Evolutionary conservation across 768 basidiomycete genomes (phyloP).

Genomic region (Ramaria sp.): DNA sequence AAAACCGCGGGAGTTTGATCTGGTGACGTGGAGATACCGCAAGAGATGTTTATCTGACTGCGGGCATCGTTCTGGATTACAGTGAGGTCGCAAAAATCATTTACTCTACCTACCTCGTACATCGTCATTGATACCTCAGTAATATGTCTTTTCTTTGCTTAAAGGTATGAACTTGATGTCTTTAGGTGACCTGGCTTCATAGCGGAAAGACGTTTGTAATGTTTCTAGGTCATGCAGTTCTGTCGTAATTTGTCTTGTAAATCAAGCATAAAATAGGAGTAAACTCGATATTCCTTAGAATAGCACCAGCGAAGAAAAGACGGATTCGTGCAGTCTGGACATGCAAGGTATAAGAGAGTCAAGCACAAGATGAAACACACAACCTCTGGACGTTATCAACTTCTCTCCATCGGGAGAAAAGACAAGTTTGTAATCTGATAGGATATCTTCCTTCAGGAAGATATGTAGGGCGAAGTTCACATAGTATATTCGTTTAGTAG

Average conservation of each 20-base stretch:
- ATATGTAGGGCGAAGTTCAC: slow-evolving; percentile 46
- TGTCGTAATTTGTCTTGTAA: slow-evolving; percentile 98
- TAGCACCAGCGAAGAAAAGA: slow-evolving; percentile 83
- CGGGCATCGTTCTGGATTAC: not conserved
- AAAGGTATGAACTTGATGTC: slow-evolving; percentile 89
- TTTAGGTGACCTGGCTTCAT: slow-evolving; percentile 69
- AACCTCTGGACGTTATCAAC: slow-evolving; percentile 69
- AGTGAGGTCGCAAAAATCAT: not conserved
- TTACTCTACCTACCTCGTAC: slow-evolving; percentile 57
- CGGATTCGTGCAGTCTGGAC: slow-evolving; percentile 68
- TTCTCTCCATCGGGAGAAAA: slow-evolving; percentile 59
- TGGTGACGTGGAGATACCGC: slow-evolving; percentile 84
- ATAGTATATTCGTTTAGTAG: not conserved
- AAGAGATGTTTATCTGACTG: slow-evolving; percentile 89
- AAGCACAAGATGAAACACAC: slow-evolving; percentile 4
- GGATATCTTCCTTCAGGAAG: slow-evolving; percentile 60
- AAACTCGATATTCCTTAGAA: slow-evolving; percentile 85
- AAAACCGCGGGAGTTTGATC: slow-evolving; percentile 37
- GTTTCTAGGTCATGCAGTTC: slow-evolving; percentile 93
- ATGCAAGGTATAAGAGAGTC: not conserved
- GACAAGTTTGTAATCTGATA: slow-evolving; percentile 66
- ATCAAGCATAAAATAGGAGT: slow-evolving; percentile 88
- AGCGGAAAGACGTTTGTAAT: slow-evolving; percentile 77
- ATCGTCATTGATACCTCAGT: slow-evolving; percentile 87
- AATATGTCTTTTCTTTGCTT: slow-evolving; percentile 65